These are phyloP conservation scores for Geotrichum carabidarum DNA, from an alignment of 1,139 yeast genomes.

Conservation along the genomic window DNA sequence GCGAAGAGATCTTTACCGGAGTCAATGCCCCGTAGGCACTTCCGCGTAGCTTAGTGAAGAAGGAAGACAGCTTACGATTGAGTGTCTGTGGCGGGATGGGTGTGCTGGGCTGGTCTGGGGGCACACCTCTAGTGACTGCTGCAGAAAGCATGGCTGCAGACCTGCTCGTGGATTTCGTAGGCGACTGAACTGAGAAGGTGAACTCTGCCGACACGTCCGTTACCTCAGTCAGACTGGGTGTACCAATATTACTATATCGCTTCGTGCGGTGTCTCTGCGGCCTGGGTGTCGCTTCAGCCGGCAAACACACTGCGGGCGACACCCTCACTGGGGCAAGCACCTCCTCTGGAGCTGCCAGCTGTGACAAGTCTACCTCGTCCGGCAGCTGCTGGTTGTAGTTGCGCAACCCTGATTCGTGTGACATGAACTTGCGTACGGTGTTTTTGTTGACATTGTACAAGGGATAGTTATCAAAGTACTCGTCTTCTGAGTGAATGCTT, in stretches of 20 bases:
- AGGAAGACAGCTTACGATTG: constrained; percentile 5
- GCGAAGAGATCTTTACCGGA: too few relatives aligned
- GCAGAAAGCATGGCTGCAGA: not conserved
- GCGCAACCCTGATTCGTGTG: constrained; percentile 4
- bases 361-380: not conserved
- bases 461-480: constrained; percentile 3
- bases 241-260: constrained; percentile 1
- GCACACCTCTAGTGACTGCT: not conserved
- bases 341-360: constrained; percentile 1
- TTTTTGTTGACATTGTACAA: not conserved
- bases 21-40: not conserved
- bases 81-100: not conserved
- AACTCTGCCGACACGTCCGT: constrained; percentile 4
- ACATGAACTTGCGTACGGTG: constrained; percentile 4
- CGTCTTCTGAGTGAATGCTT: constrained; percentile 4
- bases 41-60: constrained; percentile 5
- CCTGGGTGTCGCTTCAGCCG: not conserved
- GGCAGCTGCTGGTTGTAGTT: not conserved
- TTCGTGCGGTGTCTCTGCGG: constrained; percentile 3
- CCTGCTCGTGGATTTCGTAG: not conserved
- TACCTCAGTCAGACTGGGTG: not conserved
- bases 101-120: not conserved
- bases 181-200: not conserved
- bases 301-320: not conserved
- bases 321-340: not conserved